Evolutionary conservation across 2,329 filamentous ascomycete genomes (phyloP), one percentile per base, ranked within the genome.

Genomic region (Ophiobolus disseminans): DNA sequence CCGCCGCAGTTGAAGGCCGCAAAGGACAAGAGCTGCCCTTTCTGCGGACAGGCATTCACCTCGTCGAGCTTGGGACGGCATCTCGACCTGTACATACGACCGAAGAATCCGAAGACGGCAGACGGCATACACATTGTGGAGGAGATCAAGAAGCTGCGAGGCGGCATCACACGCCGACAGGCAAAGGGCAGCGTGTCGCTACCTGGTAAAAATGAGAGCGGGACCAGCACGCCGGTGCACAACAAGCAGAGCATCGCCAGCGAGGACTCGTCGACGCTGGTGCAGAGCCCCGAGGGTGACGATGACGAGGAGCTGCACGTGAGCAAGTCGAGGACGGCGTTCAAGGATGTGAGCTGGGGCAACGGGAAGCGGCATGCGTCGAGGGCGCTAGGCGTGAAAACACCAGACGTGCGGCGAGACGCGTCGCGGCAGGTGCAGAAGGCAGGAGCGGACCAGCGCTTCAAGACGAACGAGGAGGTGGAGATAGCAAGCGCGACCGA

Each of bases 111-210:
- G 1, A 94, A 92, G 73, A 82, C 87, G 1, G 78, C 88, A 5
- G 93, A 97, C 75, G 92, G 92, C 40, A 77, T 96, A 36, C 93
- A 97, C 74, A 82, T 96, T 76, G 90, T 97, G 49, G 90, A 93
- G 6, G 90, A 90, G 73, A 97, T 97, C 65, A 83, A 84, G 60
- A 90, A 88, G 73, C 78, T 96, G 65, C 85, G 93, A 43, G 90
- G 90, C 35, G 83, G 85, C 53, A 96, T 97, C 72, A 97, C 93
- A 20, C 82, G 93, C 56, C 83, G 93, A 50, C 91, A 96, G 69
- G 86, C 90, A 2, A 84, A 90, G 63, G 84, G 82, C 47, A 86
- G 86, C 1, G 76, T 80, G 17, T 63, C 60, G 30, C 50, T 47
- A 3, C 52, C 55, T 19, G 82, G 81, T 50, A 82, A 84, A 50